Percentiles rank a stretch among this genome's conserved stretches.
Conservation (phyloP, 2,329 filamentous ascomycete species). For the Beauveria varroae region DNA sequence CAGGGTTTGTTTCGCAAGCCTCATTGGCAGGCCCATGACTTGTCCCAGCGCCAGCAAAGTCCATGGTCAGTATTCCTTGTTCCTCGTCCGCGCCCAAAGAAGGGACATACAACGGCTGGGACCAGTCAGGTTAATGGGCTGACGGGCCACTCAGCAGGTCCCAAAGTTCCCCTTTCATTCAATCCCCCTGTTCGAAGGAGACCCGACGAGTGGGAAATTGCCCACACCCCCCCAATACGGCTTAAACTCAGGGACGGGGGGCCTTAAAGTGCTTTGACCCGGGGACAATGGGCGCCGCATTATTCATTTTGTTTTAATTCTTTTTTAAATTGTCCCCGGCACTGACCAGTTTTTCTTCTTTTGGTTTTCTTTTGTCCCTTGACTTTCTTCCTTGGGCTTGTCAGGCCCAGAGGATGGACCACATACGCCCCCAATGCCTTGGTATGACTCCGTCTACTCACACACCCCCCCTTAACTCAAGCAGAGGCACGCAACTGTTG, state of each 20-base stretch:
- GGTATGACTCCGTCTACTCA: conserved; percentile 1
- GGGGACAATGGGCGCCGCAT: conserved; percentile 9
- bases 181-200: conserved; percentile 11
- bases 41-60: not conserved
- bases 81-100: not conserved
- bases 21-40: not conserved
- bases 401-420: conserved; percentile 7
- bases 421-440: conserved; percentile 1
- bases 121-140: not conserved
- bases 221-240: conserved; percentile 10
- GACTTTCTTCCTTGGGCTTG: not conserved
- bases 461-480: conserved; percentile 1
- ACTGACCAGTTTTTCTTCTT: conserved; percentile 10
- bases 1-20: not conserved
- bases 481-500: conserved; percentile 8
- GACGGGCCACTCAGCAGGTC: not conserved
- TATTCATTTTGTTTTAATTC: not conserved
- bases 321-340: conserved; percentile 8
- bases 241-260: conserved; percentile 8
- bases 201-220: conserved; percentile 13
- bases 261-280: conserved; percentile 6
- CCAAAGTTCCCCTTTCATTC: conserved; percentile 10
- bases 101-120: not conserved
- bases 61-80: not conserved
- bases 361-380: not conserved